A percentile compares a stretch with the other conserved stretches of the same genome.
phyloP scores from a whole-genome alignment of 2,329 filamentous ascomycete genomes.

The Trichoderma simmonsii region DNA sequence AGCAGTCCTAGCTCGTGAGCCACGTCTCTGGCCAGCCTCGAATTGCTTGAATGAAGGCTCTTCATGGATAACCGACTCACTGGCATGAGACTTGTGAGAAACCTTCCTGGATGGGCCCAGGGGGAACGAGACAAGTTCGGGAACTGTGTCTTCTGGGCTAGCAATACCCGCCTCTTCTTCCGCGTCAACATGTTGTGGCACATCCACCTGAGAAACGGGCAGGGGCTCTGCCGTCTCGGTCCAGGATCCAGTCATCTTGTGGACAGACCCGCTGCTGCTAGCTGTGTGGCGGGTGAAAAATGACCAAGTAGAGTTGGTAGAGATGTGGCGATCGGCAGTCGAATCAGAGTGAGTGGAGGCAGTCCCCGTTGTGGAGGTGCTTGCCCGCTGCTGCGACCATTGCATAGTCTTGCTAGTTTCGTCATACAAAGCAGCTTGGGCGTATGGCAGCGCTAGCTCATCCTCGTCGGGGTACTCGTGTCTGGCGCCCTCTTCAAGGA shows the following conservation, averaged over 20 bases:
- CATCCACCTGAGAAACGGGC: constrained; percentile 27
- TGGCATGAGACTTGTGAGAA: constrained; percentile 38
- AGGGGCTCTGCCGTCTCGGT: constrained; percentile 33
- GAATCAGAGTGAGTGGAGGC: constrained; percentile 47
- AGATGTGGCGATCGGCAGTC: constrained; percentile 51
- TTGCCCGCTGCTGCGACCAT: constrained; percentile 45
- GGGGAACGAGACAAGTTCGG: constrained; percentile 35
- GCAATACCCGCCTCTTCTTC: constrained; percentile 23
- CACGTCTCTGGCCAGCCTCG: constrained; percentile 25
- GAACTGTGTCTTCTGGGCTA: constrained; percentile 31
- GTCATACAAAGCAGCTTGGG: constrained; percentile 23
- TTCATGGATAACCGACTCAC: constrained; percentile 36
- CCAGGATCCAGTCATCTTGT: constrained; percentile 33
- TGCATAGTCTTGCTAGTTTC: constrained; percentile 13
- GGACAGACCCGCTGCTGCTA: constrained; percentile 51
- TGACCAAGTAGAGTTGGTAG: constrained; percentile 52
- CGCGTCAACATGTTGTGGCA: constrained; percentile 20
- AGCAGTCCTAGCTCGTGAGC: constrained; percentile 45
- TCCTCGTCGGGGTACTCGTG: constrained; percentile 35
- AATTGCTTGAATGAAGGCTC: constrained; percentile 21
- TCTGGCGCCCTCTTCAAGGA: constrained; percentile 32
- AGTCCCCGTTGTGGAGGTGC: constrained; percentile 55
- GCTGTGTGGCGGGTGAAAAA: constrained; percentile 52
- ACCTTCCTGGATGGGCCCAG: constrained; percentile 25
- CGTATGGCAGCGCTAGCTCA: constrained; percentile 22